Evolutionary conservation across 2,329 filamentous ascomycete genomes (phyloP).

Genomic region (Coniochaeta hoffmannii): DNA sequence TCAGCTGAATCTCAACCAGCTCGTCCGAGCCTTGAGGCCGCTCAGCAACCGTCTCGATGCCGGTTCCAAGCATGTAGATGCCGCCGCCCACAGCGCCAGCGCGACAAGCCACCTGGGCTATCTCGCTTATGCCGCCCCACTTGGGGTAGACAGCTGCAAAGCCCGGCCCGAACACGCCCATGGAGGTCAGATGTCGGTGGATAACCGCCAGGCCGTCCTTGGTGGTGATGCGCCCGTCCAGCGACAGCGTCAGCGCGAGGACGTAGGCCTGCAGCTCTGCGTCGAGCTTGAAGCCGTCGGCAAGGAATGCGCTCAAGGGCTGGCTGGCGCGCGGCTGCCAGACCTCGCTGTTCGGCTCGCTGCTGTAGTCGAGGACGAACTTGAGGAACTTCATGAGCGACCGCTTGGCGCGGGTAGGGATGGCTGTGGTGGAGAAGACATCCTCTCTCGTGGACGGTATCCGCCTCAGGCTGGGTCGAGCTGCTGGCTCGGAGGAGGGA

Average conservation of each 20-base stretch:
- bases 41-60: constrained; percentile 37
- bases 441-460: constrained; percentile 90
- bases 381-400: constrained; percentile 90
- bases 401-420: constrained; percentile 76
- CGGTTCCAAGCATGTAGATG: constrained; percentile 77
- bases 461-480: constrained; percentile 44
- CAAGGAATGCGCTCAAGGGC: constrained; percentile 52
- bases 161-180: constrained; percentile 79
- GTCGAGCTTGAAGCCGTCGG: constrained; percentile 59
- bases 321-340: constrained; percentile 52
- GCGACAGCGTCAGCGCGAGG: constrained; percentile 64
- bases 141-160: constrained; percentile 88
- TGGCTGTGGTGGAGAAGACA: constrained; percentile 70
- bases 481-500: constrained; percentile 14
- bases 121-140: constrained; percentile 84
- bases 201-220: constrained; percentile 64
- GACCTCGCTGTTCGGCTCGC: constrained; percentile 40
- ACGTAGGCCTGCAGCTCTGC: constrained; percentile 55
- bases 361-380: constrained; percentile 67
- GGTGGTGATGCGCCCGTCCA: constrained; percentile 55
- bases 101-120: constrained; percentile 85
- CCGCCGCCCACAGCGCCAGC: constrained; percentile 86
- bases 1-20: constrained; percentile 27
- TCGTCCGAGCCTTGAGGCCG: neutral
- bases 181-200: constrained; percentile 73